phyloP scores from a whole-genome alignment of 2,329 filamentous ascomycete genomes.

The Raffaelea deltoideospora region DNA sequence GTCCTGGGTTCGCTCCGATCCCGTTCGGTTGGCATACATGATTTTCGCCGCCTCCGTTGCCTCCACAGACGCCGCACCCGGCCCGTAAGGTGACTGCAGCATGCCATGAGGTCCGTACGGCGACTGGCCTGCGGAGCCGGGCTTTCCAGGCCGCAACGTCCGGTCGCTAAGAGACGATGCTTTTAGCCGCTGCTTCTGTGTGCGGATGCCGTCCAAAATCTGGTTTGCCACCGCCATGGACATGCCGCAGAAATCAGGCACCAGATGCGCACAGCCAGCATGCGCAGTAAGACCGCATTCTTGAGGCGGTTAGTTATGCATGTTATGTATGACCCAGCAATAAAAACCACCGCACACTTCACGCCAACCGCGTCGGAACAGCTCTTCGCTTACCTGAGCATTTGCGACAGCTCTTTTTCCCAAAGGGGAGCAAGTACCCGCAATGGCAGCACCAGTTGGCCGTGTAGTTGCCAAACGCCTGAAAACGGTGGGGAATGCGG shows the following conservation, averaged over 20 bases:
- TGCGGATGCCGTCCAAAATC: conserved; percentile 75
- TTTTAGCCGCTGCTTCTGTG: conserved; percentile 52
- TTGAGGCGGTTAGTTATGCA: conserved; percentile 19
- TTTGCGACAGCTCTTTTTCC: conserved; percentile 86
- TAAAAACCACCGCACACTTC: no score
- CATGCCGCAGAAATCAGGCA: conserved; percentile 98
- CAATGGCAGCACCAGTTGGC: conserved; percentile 99
- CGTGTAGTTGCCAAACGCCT: conserved; percentile 91
- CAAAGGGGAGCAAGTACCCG: conserved; percentile 87
- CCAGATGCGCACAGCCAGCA: conserved; percentile 80
- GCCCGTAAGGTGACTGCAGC: conserved; percentile 13
- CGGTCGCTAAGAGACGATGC: conserved; percentile 44
- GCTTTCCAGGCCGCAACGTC: conserved; percentile 45
- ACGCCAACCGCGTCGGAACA: no score
- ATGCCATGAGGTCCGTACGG: conserved; percentile 3
- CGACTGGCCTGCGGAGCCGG: conserved; percentile 13
- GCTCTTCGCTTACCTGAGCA: no score
- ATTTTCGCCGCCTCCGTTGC: conserved; percentile 49
- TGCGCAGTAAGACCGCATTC: conserved; percentile 91
- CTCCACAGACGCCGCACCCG: conserved; percentile 28
- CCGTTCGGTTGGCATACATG: conserved; percentile 41
- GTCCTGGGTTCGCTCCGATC: conserved; percentile 32
- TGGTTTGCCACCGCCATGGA: conserved; percentile 94
- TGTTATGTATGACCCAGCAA: not conserved
- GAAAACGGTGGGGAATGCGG: conserved; percentile 92